Conservation (phyloP, 306 rosid genomes). For the Dalbergia oliveri region DNA sequence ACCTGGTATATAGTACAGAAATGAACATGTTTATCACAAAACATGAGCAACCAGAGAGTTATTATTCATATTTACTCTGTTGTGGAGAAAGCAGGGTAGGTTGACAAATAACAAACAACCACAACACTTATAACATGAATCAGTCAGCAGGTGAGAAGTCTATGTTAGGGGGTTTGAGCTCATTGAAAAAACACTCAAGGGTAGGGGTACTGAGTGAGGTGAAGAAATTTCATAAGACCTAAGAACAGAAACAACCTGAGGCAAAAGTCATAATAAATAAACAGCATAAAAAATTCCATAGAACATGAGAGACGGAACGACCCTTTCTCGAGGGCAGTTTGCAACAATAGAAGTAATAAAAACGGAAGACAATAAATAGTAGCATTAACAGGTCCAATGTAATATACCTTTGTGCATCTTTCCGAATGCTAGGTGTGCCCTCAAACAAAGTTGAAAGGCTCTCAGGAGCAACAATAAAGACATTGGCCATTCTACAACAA, state of each 20-base stretch:
- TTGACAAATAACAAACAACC: not conserved
- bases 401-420: conserved; percentile 90
- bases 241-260: too few species aligned
- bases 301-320: conserved; percentile 12
- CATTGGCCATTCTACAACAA: conserved; percentile 89
- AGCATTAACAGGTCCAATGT: conserved; percentile 4
- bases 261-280: too few species aligned
- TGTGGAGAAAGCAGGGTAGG: too few species aligned
- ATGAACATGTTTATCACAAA: conserved; percentile 46
- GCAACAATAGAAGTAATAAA: not conserved
- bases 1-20: conserved; percentile 58
- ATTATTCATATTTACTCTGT: not conserved
- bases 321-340: not conserved
- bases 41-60: conserved; percentile 4
- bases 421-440: conserved; percentile 97
- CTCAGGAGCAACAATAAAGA: conserved; percentile 99
- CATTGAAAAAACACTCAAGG: too few species aligned
- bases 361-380: not conserved
- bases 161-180: too few species aligned
- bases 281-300: not conserved
- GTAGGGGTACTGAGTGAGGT: too few species aligned
- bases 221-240: too few species aligned
- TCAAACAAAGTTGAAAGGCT: conserved; percentile 91
- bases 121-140: too few species aligned
- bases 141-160: too few species aligned